Conservation (phyloP, 148 eudicot species). For the Euryodendron excelsum region DNA sequence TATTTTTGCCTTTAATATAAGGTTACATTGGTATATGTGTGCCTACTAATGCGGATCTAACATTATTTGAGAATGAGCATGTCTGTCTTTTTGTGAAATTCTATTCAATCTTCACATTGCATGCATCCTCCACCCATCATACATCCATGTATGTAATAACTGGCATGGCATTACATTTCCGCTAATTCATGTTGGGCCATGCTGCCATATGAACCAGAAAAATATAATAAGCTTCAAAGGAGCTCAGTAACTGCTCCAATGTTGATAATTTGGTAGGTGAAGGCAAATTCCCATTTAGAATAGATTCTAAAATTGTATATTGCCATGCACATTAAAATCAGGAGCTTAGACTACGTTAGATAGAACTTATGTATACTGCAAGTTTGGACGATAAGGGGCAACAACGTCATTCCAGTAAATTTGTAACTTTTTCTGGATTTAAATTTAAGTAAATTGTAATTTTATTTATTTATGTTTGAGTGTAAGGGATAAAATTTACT, state of each 20-base stretch:
- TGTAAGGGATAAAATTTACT: too few relatives aligned
- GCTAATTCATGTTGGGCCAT: too few relatives aligned
- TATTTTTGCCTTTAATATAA: neutral
- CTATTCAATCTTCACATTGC: neutral
- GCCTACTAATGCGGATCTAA: slow-evolving; percentile 44
- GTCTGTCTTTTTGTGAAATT: slow-evolving; percentile 32
- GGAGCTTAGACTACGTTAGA: neutral
- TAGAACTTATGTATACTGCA: too few relatives aligned
- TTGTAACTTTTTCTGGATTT: too few relatives aligned
- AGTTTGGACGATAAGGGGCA: too few relatives aligned
- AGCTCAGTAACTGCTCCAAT: neutral
- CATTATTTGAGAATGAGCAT: slow-evolving; percentile 36
- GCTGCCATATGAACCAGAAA: too few relatives aligned
- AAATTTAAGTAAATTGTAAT: too few relatives aligned
- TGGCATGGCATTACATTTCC: too few relatives aligned
- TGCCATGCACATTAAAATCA: neutral
- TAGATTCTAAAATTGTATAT: neutral
- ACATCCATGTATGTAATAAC: neutral
- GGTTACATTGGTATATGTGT: slow-evolving; percentile 27
- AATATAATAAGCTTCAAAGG: too few relatives aligned
- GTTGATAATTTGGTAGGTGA: neutral
- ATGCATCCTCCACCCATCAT: neutral
- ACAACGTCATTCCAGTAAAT: too few relatives aligned
- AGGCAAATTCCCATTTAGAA: neutral
- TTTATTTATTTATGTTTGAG: too few relatives aligned